phyloP scores from a whole-genome alignment of 768 basidiomycete species.

The Tylopilus sp. region DNA sequence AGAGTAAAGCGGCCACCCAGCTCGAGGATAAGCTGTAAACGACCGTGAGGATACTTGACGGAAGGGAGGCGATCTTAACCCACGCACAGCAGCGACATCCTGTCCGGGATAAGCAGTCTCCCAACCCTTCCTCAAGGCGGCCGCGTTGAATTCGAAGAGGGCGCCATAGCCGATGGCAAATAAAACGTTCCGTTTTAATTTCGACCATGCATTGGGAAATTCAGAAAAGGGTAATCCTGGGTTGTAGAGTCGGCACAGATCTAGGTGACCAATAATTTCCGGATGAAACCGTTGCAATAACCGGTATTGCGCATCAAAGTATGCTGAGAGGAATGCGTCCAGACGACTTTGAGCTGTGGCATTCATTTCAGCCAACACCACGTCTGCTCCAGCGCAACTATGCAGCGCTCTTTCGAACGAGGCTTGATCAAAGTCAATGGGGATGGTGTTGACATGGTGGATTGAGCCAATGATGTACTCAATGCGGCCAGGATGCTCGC shows the following conservation, averaged over 20 bases:
- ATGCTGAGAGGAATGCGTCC: constrained; percentile 54
- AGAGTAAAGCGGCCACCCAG: constrained; percentile 74
- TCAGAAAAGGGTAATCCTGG: constrained; percentile 57
- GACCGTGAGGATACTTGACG: constrained; percentile 10
- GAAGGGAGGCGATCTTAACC: constrained; percentile 14
- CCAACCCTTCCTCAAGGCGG: constrained; percentile 94
- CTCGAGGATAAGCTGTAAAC: constrained; percentile 61
- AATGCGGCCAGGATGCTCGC: constrained; percentile 46
- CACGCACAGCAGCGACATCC: constrained; percentile 70
- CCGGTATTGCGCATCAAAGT: constrained; percentile 83
- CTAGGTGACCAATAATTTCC: constrained; percentile 90
- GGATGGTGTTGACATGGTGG: constrained; percentile 83
- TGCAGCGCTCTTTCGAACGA: constrained; percentile 65
- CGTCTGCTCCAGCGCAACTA: constrained; percentile 36
- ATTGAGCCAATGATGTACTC: constrained; percentile 92
- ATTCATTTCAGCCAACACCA: constrained; percentile 20
- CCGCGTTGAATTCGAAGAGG: constrained; percentile 89
- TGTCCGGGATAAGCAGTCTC: constrained; percentile 73
- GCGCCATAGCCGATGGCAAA: constrained; percentile 80
- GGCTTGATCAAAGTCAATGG: constrained; percentile 86
- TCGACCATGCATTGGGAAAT: constrained; percentile 57
- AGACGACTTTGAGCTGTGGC: constrained; percentile 28
- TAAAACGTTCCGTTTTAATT: constrained; percentile 70
- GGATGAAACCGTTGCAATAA: constrained; percentile 72
- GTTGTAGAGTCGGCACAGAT: constrained; percentile 84